Conservation (phyloP, 768 basidiomycete species). For the Phlebiopsis flavidoalba region DNA sequence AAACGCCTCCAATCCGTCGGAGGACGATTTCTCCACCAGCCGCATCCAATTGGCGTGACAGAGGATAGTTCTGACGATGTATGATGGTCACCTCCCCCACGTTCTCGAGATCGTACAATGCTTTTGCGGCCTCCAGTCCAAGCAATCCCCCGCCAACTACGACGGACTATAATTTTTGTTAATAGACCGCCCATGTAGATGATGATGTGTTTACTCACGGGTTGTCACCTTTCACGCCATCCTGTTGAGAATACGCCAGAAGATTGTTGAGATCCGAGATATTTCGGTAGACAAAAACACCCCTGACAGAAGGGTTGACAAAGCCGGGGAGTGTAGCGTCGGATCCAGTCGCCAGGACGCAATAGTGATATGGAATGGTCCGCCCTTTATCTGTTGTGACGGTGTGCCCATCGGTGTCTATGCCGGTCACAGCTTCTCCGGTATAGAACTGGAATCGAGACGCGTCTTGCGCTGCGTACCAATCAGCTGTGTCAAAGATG, state of each 20-base stretch:
- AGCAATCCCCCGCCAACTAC: slow-evolving; percentile 70
- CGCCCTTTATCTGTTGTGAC: slow-evolving; percentile 43
- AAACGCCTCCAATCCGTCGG: slow-evolving; percentile 52
- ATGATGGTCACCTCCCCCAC: slow-evolving; percentile 47
- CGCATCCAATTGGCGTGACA: slow-evolving; percentile 54
- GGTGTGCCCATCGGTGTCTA: slow-evolving; percentile 34
- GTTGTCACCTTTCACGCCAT: slow-evolving; percentile 31
- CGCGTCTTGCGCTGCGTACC: slow-evolving; percentile 57
- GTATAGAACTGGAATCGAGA: slow-evolving; percentile 49
- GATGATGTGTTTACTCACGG: slow-evolving; percentile 5
- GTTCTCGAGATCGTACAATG: slow-evolving; percentile 50
- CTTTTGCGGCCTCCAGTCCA: slow-evolving; percentile 73
- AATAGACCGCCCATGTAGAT: background rate
- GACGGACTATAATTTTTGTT: slow-evolving; percentile 28
- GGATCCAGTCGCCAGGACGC: slow-evolving; percentile 68
- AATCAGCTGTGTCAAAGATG: slow-evolving; percentile 29
- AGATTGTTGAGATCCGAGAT: slow-evolving; percentile 64
- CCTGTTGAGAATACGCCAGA: slow-evolving; percentile 48
- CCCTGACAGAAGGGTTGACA: slow-evolving; percentile 39
- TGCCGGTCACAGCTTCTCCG: slow-evolving; percentile 40
- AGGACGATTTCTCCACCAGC: slow-evolving; percentile 58
- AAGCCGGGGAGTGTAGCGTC: slow-evolving; percentile 59
- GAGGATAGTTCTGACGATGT: slow-evolving; percentile 45
- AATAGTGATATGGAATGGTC: slow-evolving; percentile 50
- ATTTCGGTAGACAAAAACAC: slow-evolving; percentile 70